These are phyloP conservation scores for Penicillium sp. DNA, from an alignment of 2,329 filamentous ascomycete species.

Conservation along the genomic window DNA sequence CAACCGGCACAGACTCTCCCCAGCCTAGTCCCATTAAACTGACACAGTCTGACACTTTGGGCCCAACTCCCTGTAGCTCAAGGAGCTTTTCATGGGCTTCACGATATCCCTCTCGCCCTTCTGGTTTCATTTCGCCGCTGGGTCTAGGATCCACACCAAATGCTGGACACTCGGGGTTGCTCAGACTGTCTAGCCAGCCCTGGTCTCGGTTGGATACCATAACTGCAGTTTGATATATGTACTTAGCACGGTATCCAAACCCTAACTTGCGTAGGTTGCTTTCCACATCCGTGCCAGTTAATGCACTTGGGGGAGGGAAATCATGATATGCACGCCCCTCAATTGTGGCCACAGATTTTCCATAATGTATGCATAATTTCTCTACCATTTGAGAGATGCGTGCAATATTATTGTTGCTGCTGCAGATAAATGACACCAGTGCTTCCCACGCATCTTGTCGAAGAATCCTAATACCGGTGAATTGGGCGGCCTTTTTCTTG, in stretches of 20 bases:
- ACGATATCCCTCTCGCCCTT: slow-evolving; percentile 66
- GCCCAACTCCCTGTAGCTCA: slow-evolving; percentile 80
- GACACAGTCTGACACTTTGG: slow-evolving; percentile 96
- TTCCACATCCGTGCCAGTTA: slow-evolving; percentile 76
- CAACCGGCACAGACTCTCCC: slow-evolving; percentile 91
- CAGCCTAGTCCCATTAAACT: slow-evolving; percentile 95
- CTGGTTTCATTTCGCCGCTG: slow-evolving; percentile 50
- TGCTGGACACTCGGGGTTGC: slow-evolving; percentile 70
- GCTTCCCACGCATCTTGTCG: slow-evolving; percentile 97
- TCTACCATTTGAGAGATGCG: slow-evolving; percentile 96
- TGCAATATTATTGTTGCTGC: slow-evolving; percentile 96
- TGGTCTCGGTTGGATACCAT: slow-evolving; percentile 66
- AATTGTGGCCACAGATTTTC: slow-evolving; percentile 69
- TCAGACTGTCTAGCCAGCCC: slow-evolving; percentile 73
- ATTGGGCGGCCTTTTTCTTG: slow-evolving; percentile 77
- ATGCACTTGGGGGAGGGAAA: slow-evolving; percentile 72
- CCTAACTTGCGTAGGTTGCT: slow-evolving; percentile 74
- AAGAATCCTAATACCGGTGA: slow-evolving; percentile 86
- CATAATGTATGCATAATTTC: slow-evolving; percentile 85
- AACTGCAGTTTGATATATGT: slow-evolving; percentile 80
- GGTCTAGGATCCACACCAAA: slow-evolving; percentile 49
- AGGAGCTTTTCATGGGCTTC: slow-evolving; percentile 78
- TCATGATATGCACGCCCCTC: slow-evolving; percentile 75
- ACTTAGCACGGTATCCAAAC: slow-evolving; percentile 92
- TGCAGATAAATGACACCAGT: slow-evolving; percentile 92